These are phyloP conservation scores for Tuber melanosporum DNA, from an alignment of 495 filamentous ascomycete species.

Conservation along the genomic window DNA sequence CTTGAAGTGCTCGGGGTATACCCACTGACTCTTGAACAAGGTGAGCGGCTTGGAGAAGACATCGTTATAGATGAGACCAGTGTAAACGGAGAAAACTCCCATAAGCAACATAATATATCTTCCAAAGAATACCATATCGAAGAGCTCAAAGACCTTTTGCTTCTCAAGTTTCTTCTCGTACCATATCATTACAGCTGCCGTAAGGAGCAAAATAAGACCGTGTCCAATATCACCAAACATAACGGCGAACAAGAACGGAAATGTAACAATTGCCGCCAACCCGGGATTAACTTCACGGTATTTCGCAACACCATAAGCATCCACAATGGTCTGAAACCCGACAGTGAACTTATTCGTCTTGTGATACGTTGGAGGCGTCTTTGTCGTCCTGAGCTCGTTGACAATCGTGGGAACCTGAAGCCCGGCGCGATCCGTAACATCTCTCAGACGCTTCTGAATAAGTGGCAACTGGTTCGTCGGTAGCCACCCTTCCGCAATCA, in stretches of 20 bases:
- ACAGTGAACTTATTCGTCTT: slow-evolving; percentile 97
- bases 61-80: slow-evolving; percentile 96
- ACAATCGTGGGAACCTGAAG: slow-evolving; percentile 94
- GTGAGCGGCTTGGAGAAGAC: slow-evolving; percentile 88
- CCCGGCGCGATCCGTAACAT: slow-evolving; percentile 92
- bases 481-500: slow-evolving; percentile 97
- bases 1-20: slow-evolving; percentile 65
- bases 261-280: slow-evolving; percentile 87
- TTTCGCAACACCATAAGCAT: slow-evolving; percentile 94
- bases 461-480: slow-evolving; percentile 82
- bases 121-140: slow-evolving; percentile 96
- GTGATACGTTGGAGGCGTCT: slow-evolving; percentile 92
- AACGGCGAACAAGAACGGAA: slow-evolving; percentile 96
- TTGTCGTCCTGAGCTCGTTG: slow-evolving; percentile 91
- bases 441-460: slow-evolving; percentile 91
- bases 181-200: slow-evolving; percentile 85
- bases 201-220: slow-evolving; percentile 72
- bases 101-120: slow-evolving; percentile 98
- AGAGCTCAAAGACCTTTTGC: slow-evolving; percentile 87
- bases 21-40: slow-evolving; percentile 82
- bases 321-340: slow-evolving; percentile 97
- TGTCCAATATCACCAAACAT: slow-evolving; percentile 99
- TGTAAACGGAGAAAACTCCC: slow-evolving; percentile 94
- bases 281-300: slow-evolving; percentile 97
- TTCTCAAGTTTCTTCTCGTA: slow-evolving; percentile 77